Evolutionary conservation across 768 basidiomycete genomes (phyloP), one percentile per base, ranked within the genome.

Genomic region (Paxillus rubicundulus): DNA sequence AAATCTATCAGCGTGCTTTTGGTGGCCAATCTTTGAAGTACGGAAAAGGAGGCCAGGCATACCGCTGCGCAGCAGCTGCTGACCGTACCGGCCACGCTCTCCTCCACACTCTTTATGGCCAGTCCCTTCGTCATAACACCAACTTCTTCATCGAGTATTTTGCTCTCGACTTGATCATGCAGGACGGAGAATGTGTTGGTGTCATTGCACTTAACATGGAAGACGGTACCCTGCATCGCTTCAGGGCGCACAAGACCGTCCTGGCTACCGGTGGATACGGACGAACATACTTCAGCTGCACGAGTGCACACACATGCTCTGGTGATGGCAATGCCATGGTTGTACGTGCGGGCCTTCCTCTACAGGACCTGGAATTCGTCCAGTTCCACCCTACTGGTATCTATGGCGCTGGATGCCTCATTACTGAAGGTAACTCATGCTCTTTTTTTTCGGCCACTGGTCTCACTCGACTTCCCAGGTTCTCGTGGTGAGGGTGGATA

Each of bases 141-240:
- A 96, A 98, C 75, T 99, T 98, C 76, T 99, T 99, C 79, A 98
- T 99, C 72, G 97, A 99, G 72, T 99, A 96, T 74, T 98, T 99
- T 70, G 97, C 96, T n/a, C 83, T 96, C 52, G 97, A 99, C 70
- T 77, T 99, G 54, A 92, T 99, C 70, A 99, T 99, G 97, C 80
- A 98, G 70, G 93, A 89, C 57, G 97, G 95, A 61, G 93, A 98
- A 74, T 99, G 97, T 77, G 95, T 99, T 52, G 97, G 97, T 76
- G 97, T 99, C 47, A 90, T 98, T 68, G 97, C 97, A 13, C 82
- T 98, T 60, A 99, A 98, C 79, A 96, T 98, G 93, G 97, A 99
- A 75, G 97, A 98, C 62, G 97, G 97, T 50, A 99, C 97, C 14
- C 84, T 99, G 21, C 97, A 99, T 70, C 89, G 97, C 42, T 99